phyloP scores from a whole-genome alignment of 345 rosid genomes.

The Camelina sativa region DNA sequence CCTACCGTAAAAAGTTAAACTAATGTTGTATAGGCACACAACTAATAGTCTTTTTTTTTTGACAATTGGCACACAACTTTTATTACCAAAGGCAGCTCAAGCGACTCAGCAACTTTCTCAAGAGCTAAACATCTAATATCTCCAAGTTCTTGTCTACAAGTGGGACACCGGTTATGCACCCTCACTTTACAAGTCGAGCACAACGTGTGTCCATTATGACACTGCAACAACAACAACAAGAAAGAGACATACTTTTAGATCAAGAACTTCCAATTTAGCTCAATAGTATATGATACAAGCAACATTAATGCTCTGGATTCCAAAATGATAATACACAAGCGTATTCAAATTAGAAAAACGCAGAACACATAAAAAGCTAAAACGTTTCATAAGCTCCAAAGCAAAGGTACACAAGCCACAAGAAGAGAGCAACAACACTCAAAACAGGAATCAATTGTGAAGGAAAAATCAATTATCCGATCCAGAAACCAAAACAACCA shows the following conservation, averaged over 20 bases:
- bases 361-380: constrained; percentile 3
- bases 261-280: constrained; percentile 5
- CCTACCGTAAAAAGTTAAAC: no score
- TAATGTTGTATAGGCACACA: no score
- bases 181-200: constrained; percentile 82
- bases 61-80: no score
- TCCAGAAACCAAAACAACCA: constrained; percentile 6
- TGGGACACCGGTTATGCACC: no score
- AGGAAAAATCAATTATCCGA: background rate
- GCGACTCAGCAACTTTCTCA: no score
- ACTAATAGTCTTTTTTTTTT: no score
- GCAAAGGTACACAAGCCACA: no score
- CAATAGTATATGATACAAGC: constrained; percentile 18
- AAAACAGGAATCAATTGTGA: background rate
- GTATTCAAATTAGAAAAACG: background rate
- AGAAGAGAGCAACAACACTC: background rate
- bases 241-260: constrained; percentile 10
- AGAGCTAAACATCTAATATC: no score
- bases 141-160: no score
- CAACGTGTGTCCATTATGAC: constrained; percentile 79
- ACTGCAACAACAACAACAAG: constrained; percentile 51
- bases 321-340: background rate
- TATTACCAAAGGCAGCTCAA: no score
- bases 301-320: background rate
- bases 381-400: background rate